phyloP scores from a whole-genome alignment of 352 stramenopile genomes.

The Globisporangium carolinianum region DNA sequence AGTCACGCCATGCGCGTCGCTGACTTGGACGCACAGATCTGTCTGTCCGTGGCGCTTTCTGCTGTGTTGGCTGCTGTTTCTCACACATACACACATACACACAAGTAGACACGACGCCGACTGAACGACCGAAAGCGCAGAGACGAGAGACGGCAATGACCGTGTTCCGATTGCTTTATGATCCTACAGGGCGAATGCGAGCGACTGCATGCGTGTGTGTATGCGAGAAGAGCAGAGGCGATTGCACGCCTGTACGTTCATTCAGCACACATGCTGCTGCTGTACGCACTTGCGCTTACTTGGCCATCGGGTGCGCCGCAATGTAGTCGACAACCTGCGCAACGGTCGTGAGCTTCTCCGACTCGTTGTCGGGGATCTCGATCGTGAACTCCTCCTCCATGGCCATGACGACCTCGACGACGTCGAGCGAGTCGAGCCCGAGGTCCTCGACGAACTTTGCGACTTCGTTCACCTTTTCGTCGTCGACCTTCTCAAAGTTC shows the following conservation, averaged over 20 bases:
- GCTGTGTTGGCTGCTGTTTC: too few relatives aligned
- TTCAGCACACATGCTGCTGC: too few relatives aligned
- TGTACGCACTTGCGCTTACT: constrained; percentile 71
- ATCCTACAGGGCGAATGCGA: neutral
- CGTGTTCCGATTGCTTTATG: neutral
- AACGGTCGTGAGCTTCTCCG: constrained; percentile 97
- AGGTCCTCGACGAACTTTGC: constrained; percentile 98
- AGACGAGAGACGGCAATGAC: neutral
- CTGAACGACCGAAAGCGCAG: neutral
- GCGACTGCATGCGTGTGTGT: neutral
- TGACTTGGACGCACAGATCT: too few relatives aligned
- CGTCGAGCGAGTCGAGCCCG: constrained; percentile 98
- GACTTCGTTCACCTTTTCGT: constrained; percentile 85
- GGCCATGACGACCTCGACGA: constrained; percentile 96
- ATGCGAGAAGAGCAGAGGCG: neutral
- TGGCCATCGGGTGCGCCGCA: constrained; percentile 97
- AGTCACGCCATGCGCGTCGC: too few relatives aligned
- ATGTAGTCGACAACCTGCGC: constrained; percentile 98
- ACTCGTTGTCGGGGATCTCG: constrained; percentile 99
- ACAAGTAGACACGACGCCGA: neutral
- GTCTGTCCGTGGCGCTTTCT: too few relatives aligned
- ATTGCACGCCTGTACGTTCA: too few relatives aligned
- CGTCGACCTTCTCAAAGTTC: constrained; percentile 99
- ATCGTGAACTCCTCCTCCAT: constrained; percentile 99
- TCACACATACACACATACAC: neutral